phyloP scores from a whole-genome alignment of 768 basidiomycete species.

The Mycena epipterygia region DNA sequence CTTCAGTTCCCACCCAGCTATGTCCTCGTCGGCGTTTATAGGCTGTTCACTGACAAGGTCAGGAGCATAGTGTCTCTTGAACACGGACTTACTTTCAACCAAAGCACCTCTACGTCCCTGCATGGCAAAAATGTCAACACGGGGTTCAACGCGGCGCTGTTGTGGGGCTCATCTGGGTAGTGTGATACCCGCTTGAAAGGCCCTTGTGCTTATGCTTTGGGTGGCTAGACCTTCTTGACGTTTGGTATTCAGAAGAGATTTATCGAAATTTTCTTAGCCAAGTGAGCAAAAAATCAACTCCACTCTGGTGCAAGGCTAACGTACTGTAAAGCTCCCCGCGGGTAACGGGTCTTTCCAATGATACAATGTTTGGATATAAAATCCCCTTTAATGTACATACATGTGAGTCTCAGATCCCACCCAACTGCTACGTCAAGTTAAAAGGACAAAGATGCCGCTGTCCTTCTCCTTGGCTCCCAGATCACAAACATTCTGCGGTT shows the following conservation, averaged over 20 bases:
- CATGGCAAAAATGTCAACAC: conserved; percentile 90
- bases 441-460: conserved; percentile 70
- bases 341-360: conserved; percentile 71
- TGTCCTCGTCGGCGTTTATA: conserved; percentile 86
- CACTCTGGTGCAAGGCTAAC: background rate
- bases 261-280: conserved; percentile 73
- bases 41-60: conserved; percentile 79
- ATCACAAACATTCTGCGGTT: conserved; percentile 81
- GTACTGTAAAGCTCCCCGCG: conserved; percentile 65
- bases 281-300: conserved; percentile 55
- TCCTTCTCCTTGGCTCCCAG: conserved; percentile 82
- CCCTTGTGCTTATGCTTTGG: background rate
- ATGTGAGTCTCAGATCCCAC: conserved; percentile 58
- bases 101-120: conserved; percentile 69
- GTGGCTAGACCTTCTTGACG: conserved; percentile 69
- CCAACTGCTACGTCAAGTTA: background rate
- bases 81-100: background rate
- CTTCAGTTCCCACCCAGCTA: conserved; percentile 88
- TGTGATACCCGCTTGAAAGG: conserved; percentile 31
- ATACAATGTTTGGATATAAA: conserved; percentile 74
- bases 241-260: conserved; percentile 81
- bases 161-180: conserved; percentile 80
- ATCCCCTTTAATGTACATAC: conserved; percentile 80
- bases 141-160: conserved; percentile 77
- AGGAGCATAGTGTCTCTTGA: background rate